These are phyloP conservation scores for Penicillium arizonense DNA, from an alignment of 495 filamentous ascomycete species.

Conservation along the genomic window DNA sequence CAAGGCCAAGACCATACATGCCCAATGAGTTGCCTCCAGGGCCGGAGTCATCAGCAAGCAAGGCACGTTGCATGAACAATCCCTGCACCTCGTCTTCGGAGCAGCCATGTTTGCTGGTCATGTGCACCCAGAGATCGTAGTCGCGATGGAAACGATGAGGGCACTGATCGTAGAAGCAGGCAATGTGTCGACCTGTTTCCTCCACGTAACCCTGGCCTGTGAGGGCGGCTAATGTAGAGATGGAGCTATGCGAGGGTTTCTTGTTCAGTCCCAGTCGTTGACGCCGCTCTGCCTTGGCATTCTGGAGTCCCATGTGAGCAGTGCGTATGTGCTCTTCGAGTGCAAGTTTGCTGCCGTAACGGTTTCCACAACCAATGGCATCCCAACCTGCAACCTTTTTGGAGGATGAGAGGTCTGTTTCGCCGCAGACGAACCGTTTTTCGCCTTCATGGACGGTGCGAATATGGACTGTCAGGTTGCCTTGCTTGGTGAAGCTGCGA, in stretches of 20 bases:
- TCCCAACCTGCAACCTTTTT: constrained; percentile 65
- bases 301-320: constrained; percentile 61
- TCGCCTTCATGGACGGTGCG: constrained; percentile 69
- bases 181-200: constrained; percentile 51
- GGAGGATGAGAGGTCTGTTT: constrained; percentile 55
- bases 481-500: constrained; percentile 71
- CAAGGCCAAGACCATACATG: constrained; percentile 46
- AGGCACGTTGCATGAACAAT: constrained; percentile 42
- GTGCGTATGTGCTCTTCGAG: constrained; percentile 81
- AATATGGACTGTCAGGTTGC: constrained; percentile 77
- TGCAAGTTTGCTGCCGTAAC: constrained; percentile 66
- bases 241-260: constrained; percentile 16
- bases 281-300: constrained; percentile 43
- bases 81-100: constrained; percentile 50
- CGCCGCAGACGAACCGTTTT: constrained; percentile 69
- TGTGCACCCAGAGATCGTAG: constrained; percentile 66
- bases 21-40: constrained; percentile 33
- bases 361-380: constrained; percentile 64
- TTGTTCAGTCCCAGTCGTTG: constrained; percentile 34
- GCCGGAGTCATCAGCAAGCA: constrained; percentile 31
- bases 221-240: constrained; percentile 46
- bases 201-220: constrained; percentile 59
- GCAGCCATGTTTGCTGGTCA: constrained; percentile 52
- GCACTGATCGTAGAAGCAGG: constrained; percentile 56
- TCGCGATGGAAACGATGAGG: constrained; percentile 60